phyloP scores from a whole-genome alignment of 352 stramenopile genomes.

The Pythium aquatile region DNA sequence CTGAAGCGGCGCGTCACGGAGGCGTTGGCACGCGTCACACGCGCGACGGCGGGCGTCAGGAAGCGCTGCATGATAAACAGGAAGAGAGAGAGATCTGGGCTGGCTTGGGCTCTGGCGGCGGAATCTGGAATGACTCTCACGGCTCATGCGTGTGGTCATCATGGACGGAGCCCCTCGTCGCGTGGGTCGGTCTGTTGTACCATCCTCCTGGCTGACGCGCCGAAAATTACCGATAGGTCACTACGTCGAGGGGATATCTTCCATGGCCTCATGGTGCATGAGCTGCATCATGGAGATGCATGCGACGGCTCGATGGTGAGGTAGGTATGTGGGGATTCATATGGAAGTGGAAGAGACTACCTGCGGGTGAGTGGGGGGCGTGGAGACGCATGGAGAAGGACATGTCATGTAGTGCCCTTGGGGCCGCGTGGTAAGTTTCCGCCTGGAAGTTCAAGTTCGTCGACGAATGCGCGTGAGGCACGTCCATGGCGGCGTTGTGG shows the following conservation, averaged over 20 bases:
- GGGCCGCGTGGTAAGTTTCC: constrained; percentile 9
- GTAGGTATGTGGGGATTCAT: not conserved
- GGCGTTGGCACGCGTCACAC: constrained; percentile 15
- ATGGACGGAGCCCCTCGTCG: not conserved
- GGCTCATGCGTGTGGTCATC: constrained; percentile 4
- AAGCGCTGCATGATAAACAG: constrained; percentile 4
- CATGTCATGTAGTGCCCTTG: constrained; percentile 8
- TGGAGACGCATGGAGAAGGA: constrained; percentile 5
- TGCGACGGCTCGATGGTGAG: not conserved
- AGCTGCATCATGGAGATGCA: not conserved
- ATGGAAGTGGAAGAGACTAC: not conserved
- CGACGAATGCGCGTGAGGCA: constrained; percentile 18
- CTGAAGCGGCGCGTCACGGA: constrained; percentile 13
- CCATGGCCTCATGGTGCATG: not conserved
- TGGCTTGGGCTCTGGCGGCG: not conserved
- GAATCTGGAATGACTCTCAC: constrained; percentile 10
- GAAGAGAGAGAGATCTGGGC: not conserved
- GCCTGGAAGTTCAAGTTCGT: constrained; percentile 34
- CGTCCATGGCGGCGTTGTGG: not conserved
- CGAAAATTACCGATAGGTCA: constrained; percentile 10
- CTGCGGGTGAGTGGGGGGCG: constrained; percentile 4
- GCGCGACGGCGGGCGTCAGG: not conserved
- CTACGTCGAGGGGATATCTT: constrained; percentile 7
- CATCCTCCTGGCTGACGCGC: not conserved
- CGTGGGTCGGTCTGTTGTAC: not conserved